Base-by-base conservation (phyloP, 73 alveolate genomes). In the Breviolum minutum region DNA sequence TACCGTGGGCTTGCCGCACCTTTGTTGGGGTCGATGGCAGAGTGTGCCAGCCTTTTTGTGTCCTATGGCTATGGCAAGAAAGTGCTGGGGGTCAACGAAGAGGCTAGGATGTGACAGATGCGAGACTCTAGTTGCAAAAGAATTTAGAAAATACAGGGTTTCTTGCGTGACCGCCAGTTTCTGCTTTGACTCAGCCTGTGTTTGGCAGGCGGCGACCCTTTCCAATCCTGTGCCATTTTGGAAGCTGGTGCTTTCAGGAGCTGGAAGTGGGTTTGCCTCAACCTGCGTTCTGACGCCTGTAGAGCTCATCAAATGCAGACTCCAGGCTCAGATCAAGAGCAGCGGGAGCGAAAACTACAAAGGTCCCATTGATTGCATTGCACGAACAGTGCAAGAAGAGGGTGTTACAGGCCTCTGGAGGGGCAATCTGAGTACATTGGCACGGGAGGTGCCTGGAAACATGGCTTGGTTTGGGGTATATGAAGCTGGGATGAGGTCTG, bases 21-120 rank as follows among this genome's bases (percentile, higher is more conserved):
- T 13, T 79, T 90, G 76, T 64, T 90, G 88, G 97, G 97, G 61
- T 90, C 97, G 76, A 90, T 90, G 97, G 97, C 97, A n/a, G 97
- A 90, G 97, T 70, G 84, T 60, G 88, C 88, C 66, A 90, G 97
- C 63, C 88, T 90, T 30, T 90, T 90, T 82, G 81, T 70, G 20
- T 70, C 97, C 32, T 90, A 90, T 22, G 97, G 97, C n/a, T 90
- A 90, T 29, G 76, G 20, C 62, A 84, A 84, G n/a, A 60, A 61
- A 61, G 22, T 84, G 60, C 76, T 84, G 22, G 93, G 93, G 26
- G 93, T 84, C 76, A 61, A 84, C 26, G 93, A 84, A 61, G 93
- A 84, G 93, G 93, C 70, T 10, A 20, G 70, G 69, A 13, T 54
- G 66, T 81, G 29, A 40, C 0, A 27, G 61, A 10, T 76, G 61